Conservation (phyloP, 2,329 filamentous ascomycete species). For the Ophiocordyceps camponoti-saundersi region DNA sequence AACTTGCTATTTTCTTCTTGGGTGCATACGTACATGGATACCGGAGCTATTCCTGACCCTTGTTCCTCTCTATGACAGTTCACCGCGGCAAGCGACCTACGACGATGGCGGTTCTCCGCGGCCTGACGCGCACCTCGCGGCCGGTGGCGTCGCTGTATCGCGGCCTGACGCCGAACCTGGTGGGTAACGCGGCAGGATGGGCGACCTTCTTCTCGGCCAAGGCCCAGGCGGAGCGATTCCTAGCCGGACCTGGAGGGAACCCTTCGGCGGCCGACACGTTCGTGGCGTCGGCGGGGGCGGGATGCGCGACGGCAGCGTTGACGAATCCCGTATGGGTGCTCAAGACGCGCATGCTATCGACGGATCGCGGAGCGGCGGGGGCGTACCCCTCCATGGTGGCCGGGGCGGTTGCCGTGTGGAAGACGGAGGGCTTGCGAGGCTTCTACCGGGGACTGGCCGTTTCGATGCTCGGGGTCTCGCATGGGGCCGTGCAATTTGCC, state of each 20-base stretch:
- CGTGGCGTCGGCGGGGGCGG: slow-evolving; percentile 51
- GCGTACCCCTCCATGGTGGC: slow-evolving; percentile 67
- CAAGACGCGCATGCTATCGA: slow-evolving; percentile 92
- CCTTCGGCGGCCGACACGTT: slow-evolving; percentile 57
- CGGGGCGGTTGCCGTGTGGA: slow-evolving; percentile 50
- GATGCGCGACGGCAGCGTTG: slow-evolving; percentile 58
- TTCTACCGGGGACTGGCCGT: slow-evolving; percentile 82
- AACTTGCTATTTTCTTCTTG: slow-evolving; percentile 19
- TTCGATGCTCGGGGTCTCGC: slow-evolving; percentile 70
- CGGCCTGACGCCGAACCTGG: slow-evolving; percentile 73
- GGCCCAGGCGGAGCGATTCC: slow-evolving; percentile 30
- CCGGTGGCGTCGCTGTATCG: slow-evolving; percentile 63
- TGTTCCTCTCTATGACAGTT: not conserved
- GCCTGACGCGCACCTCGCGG: slow-evolving; percentile 30
- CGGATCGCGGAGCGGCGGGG: slow-evolving; percentile 53
- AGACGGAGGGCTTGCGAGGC: slow-evolving; percentile 55
- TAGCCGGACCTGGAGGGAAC: slow-evolving; percentile 13
- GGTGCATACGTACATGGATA: not conserved
- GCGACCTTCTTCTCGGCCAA: slow-evolving; percentile 80
- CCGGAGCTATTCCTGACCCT: no score
- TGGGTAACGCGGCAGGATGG: slow-evolving; percentile 86
- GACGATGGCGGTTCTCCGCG: slow-evolving; percentile 34
- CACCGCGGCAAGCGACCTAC: slow-evolving; percentile 16
- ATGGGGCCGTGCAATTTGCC: slow-evolving; percentile 90
- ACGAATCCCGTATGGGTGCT: slow-evolving; percentile 98